Percentiles rank a stretch among this genome's conserved stretches.
Conservation (phyloP, 331 rosid species). For the Dryas integrifolia region DNA sequence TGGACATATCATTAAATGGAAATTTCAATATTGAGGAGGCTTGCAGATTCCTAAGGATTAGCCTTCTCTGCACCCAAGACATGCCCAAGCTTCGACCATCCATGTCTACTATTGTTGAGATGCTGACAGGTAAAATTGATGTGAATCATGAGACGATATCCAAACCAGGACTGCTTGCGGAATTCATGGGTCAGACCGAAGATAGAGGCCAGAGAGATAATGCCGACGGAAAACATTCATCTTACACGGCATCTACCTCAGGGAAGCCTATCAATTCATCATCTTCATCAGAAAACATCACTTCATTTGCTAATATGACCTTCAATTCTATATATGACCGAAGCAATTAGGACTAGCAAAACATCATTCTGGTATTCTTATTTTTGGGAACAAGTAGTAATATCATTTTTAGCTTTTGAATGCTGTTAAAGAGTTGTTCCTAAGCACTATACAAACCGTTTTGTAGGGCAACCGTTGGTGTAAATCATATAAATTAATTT, state of each 20-base stretch:
- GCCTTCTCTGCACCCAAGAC: constrained; percentile 89
- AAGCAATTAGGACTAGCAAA: constrained; percentile 30
- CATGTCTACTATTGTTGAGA: constrained; percentile 64
- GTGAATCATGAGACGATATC: constrained; percentile 43
- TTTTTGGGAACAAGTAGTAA: not conserved
- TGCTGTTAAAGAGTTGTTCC: not conserved
- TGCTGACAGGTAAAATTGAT: constrained; percentile 59
- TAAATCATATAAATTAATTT: not conserved
- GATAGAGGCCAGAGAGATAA: constrained; percentile 23
- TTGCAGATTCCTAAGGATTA: constrained; percentile 55
- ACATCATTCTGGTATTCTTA: not conserved
- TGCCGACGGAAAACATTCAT: constrained; percentile 29
- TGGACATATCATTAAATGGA: constrained; percentile 45
- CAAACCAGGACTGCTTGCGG: constrained; percentile 72
- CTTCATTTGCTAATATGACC: constrained; percentile 62
- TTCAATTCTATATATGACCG: constrained; percentile 76
- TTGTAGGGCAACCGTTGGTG: not conserved
- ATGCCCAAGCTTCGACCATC: constrained; percentile 73
- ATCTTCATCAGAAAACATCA: constrained; percentile 31
- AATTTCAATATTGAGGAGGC: constrained; percentile 64
- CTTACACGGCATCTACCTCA: constrained; percentile 28
- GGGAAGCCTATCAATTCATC: constrained; percentile 43
- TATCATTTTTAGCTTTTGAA: not conserved
- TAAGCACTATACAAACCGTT: not conserved
- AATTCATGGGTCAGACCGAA: constrained; percentile 40